Evolutionary conservation across 1,284 basidiomycete genomes (phyloP), one percentile per base, ranked within the genome.

Genomic region (Retiboletus fuscus): DNA sequence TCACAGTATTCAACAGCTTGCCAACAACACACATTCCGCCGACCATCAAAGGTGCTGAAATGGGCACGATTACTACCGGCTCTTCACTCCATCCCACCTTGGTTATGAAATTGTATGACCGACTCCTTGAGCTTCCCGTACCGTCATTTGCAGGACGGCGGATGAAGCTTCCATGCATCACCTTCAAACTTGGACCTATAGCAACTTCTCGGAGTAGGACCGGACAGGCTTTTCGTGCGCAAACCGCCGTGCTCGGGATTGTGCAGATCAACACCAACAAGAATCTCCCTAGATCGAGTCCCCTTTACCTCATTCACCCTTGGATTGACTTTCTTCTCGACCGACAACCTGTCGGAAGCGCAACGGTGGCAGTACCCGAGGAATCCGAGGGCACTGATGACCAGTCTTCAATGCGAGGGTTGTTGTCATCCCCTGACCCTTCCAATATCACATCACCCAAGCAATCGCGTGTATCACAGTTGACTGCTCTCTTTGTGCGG

Each of bases 251-350:
- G 3, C 62, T 72, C 26, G 71, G 71, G 18, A 18, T 20, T 2
- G 49, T 67, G 12, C 43, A 66, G 13, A 55, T 72, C n/a, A 28
- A 3, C 5, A 64, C 63, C 6, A 13, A n/a, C 6, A 60, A 62
- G 12, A 43, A 66, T 18, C n/a, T 57, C 3, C 34, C 60, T 1
- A 44, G 24, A 6, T 43, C 58, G 1, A 28, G 13, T 22, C n/a
- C 55, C 1, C 47, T 74, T 3, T 39, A 43, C 6, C 69, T 70
- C 20, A 16, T 65, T 20, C 68, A n/a, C n/a, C n/a, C n/a, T n/a
- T n/a, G n/a, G n/a, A n/a, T n/a, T n/a, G n/a, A n/a, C n/a, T n/a
- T n/a, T 41, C 68, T 71, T 4, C 65, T 60, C 1, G 47, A 67
- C 28, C 47, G 41, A 24, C 39, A 53, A 4, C 46, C 44, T 1